Evolutionary conservation across 2,329 filamentous ascomycete genomes (phyloP).

Genomic region (Fusarium piperis): DNA sequence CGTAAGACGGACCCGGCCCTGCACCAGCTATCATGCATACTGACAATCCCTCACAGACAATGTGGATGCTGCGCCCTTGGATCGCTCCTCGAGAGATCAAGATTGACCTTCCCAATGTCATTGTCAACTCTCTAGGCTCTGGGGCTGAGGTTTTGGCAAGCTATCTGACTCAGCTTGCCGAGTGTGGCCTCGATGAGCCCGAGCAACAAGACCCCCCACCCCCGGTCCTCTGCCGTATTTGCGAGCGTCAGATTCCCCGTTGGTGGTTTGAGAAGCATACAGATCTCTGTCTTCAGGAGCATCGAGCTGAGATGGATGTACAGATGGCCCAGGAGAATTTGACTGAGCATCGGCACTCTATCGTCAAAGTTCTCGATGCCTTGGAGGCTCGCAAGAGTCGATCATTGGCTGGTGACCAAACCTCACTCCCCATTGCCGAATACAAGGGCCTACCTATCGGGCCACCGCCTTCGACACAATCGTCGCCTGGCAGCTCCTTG

Average conservation of each 20-base stretch:
- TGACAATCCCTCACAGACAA: constrained; percentile 70
- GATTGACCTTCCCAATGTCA: constrained; percentile 87
- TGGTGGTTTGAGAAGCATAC: constrained; percentile 99
- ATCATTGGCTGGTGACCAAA: constrained; percentile 64
- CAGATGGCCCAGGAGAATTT: constrained; percentile 94
- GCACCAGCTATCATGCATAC: constrained; percentile 21
- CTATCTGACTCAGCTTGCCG: constrained; percentile 89
- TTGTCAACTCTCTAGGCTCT: constrained; percentile 93
- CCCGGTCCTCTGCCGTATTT: constrained; percentile 93
- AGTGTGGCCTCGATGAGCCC: constrained; percentile 80
- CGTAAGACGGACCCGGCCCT: constrained; percentile 65
- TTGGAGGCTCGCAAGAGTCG: constrained; percentile 82
- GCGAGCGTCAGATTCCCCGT: constrained; percentile 93
- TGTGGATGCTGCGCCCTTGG: constrained; percentile 99
- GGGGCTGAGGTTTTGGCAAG: constrained; percentile 94
- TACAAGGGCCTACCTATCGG: constrained; percentile 92
- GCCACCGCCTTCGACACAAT: constrained; percentile 74
- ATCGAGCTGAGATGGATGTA: constrained; percentile 96
- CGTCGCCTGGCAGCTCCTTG: constrained; percentile 77
- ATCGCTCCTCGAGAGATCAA: constrained; percentile 90
- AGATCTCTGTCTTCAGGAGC: constrained; percentile 93
- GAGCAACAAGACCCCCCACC: constrained; percentile 83
- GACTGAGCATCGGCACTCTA: constrained; percentile 90
- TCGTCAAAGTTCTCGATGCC: constrained; percentile 94
- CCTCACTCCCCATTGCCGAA: constrained; percentile 70